A percentile compares a stretch with the other conserved stretches of the same genome.
These are phyloP conservation scores for Boletales sp. DNA, from an alignment of 768 basidiomycete genomes.

Conservation along the genomic window DNA sequence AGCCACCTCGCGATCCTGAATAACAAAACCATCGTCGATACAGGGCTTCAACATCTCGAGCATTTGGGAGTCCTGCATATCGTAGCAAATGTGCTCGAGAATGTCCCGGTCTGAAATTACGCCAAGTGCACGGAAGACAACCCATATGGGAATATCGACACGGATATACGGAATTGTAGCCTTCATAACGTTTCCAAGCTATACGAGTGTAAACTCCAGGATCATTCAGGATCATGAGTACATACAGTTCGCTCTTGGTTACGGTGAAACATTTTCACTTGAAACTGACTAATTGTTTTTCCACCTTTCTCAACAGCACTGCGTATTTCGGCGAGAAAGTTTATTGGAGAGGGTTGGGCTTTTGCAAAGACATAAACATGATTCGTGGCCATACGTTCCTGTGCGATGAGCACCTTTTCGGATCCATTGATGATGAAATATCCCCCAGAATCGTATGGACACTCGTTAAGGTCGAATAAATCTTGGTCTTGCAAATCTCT, in stretches of 20 bases:
- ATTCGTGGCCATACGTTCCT: conserved; percentile 99
- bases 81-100: conserved; percentile 97
- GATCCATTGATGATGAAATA: conserved; percentile 99
- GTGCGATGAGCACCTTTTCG: conserved; percentile 99
- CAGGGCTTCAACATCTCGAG: conserved; percentile 98
- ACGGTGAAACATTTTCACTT: conserved; percentile 94
- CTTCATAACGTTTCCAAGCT: conserved; percentile 92
- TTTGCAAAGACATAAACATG: conserved; percentile 99
- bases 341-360: conserved; percentile 93
- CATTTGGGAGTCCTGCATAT: conserved; percentile 94
- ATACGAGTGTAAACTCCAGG: conserved; percentile 2
- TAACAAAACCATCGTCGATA: conserved; percentile 97
- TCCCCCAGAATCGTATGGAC: conserved; percentile 97
- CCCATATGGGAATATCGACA: conserved; percentile 97
- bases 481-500: conserved; percentile 74
- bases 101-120: conserved; percentile 98
- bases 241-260: conserved; percentile 86
- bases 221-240: background rate
- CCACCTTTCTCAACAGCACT: conserved; percentile 98
- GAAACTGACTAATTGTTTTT: conserved; percentile 96
- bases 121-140: conserved; percentile 96
- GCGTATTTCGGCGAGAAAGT: conserved; percentile 94
- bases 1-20: conserved; percentile 95
- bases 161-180: conserved; percentile 98
- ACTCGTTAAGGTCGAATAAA: conserved; percentile 91